Base-by-base conservation (phyloP, 257 asterid genomes). In the Perilla frutescens region DNA sequence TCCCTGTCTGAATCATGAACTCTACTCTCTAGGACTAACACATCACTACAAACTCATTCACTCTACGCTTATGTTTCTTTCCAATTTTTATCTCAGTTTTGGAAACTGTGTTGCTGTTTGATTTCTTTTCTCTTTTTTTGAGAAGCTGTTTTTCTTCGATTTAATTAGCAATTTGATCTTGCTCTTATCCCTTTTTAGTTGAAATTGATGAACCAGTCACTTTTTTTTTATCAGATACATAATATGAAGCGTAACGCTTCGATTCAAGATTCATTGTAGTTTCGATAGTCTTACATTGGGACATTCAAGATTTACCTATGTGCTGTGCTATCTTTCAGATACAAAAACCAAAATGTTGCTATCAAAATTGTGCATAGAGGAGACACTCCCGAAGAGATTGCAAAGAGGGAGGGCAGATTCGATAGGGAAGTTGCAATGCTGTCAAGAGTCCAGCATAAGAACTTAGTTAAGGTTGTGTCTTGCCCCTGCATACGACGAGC, bases 361-460 rank as follows among this genome's bases (percentile, higher is more conserved):
- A 86, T 92, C 74, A 92, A 92, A 77, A 84, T 92, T 72, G 86
- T 81, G 41, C 84, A 88, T 81, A 90, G 73, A 84, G 96, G 98
- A 68, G 92, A 90, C 26, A 90, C 94, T 7, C 84, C 85, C 0
- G 96, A 92, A 66, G 96, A 88, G 87, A 86, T 87, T 57, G 84
- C 87, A 11, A 90, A 87, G 84, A 83, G 79, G 76, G 94, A 87
- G 43, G 78, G 80, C 14, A 80, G 90, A 68, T 90, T 90, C 71
- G 95, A 77, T 7, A 83, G 98, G 82, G 96, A 92, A 80, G 93
- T 90, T 73, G 92, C 90, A 8, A 90, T 92, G 98, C 84, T 92
- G 50, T 90, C 98, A 15, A 85, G 82, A 87, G 98, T 93, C 14
- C 95, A 90, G 73, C 98, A 93, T 84, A 89, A 89, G 81, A 90